Evolutionary conservation across 257 asterid species (phyloP).

Genomic region (Schizonepeta tenuifolia): DNA sequence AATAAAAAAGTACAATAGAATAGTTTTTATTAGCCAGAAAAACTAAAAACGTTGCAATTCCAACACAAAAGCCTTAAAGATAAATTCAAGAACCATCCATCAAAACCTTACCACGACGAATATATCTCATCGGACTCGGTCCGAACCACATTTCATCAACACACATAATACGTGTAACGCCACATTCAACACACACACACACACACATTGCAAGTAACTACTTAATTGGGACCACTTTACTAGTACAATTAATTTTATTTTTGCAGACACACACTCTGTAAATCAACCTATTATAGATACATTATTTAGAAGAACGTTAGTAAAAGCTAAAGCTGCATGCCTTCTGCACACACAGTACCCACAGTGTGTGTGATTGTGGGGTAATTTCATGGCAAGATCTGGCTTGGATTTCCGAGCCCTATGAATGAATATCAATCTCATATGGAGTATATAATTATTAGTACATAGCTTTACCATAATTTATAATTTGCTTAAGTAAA

Average conservation of each 20-base stretch:
- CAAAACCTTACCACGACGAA: no score
- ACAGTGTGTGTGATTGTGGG: background rate
- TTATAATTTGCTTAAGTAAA: background rate
- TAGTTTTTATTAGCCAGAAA: no score
- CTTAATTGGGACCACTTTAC: background rate
- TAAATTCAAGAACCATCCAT: no score
- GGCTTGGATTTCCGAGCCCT: conserved; percentile 48
- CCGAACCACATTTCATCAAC: no score
- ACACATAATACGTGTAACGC: no score
- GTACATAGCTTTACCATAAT: background rate
- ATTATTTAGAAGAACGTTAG: conserved; percentile 32
- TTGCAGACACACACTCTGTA: background rate
- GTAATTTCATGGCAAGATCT: conserved; percentile 38
- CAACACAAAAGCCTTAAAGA: no score
- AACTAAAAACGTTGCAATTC: no score
- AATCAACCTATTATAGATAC: background rate
- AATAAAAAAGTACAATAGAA: no score
- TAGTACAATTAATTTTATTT: background rate
- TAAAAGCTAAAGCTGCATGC: conserved; percentile 45
- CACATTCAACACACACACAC: no score
- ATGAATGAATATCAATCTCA: background rate
- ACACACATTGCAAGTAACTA: no score
- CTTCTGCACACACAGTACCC: conserved; percentile 31
- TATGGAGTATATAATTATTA: conserved; percentile 4
- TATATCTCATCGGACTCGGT: no score